Conservation (phyloP, 1,139 yeast species). For the Ashbya aceris region DNA sequence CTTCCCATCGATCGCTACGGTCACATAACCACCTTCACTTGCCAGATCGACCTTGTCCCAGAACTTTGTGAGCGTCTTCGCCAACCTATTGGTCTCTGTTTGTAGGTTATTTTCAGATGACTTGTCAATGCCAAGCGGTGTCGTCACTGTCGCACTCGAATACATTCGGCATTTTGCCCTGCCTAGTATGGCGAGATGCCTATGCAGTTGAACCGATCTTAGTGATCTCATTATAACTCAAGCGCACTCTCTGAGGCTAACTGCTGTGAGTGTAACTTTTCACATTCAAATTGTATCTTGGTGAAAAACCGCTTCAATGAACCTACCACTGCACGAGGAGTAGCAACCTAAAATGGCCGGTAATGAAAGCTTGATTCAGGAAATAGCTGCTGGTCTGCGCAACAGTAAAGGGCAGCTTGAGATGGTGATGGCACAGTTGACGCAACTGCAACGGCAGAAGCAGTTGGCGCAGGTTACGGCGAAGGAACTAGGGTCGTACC, state of each 20-base stretch:
- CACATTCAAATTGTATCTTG: too few species aligned
- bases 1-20: constrained; percentile 61
- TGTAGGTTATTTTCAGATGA: constrained; percentile 44
- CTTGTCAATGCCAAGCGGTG: constrained; percentile 31
- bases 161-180: too few species aligned
- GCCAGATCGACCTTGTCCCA: constrained; percentile 71
- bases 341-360: constrained; percentile 4
- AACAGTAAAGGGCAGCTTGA: constrained; percentile 54
- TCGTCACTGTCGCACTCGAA: constrained; percentile 9
- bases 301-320: neutral
- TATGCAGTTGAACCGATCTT: too few species aligned
- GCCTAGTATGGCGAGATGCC: too few species aligned
- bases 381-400: constrained; percentile 56
- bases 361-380: constrained; percentile 32
- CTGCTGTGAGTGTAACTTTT: too few species aligned
- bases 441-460: constrained; percentile 48
- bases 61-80: constrained; percentile 64
- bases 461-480: constrained; percentile 49
- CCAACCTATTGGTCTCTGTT: constrained; percentile 61
- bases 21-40: constrained; percentile 30
- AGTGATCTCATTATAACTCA: too few species aligned
- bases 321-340: constrained; percentile 8
- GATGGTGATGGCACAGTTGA: constrained; percentile 51
- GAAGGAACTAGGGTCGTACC: constrained; percentile 41
- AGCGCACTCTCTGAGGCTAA: too few species aligned